A percentile compares a stretch with the other conserved stretches of the same genome.
Conservation (phyloP, 75 land plant genomes). For the Selaginella tamariscina region DNA sequence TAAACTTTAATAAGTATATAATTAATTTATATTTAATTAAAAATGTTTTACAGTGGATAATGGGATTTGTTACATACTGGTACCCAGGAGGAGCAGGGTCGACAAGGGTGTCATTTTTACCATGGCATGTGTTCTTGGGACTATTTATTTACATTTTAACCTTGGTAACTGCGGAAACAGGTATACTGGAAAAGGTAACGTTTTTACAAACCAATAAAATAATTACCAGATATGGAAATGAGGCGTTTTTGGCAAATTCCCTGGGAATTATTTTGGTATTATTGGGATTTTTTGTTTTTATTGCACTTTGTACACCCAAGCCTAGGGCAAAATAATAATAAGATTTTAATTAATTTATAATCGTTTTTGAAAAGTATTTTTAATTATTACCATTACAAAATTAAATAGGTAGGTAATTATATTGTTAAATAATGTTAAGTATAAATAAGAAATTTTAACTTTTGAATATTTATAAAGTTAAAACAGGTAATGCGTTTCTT, state of each 20-base stretch:
- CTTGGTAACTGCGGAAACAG: conserved; percentile 3
- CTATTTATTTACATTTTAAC: not conserved
- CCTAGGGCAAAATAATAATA: conserved; percentile 8
- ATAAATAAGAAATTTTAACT: no score
- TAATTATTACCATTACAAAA: no score
- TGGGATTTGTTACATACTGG: not conserved
- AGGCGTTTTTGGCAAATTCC: conserved; percentile 71
- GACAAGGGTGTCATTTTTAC: not conserved
- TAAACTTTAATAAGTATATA: not conserved
- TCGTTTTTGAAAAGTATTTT: no score
- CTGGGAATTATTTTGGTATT: conserved; percentile 44
- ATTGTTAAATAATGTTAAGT: no score
- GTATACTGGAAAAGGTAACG: not conserved
- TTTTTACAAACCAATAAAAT: not conserved
- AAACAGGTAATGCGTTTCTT: no score
- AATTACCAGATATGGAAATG: not conserved
- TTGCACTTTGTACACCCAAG: conserved; percentile 25
- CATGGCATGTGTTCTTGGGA: conserved; percentile 3
- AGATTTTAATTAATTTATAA: no score
- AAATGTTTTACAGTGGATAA: not conserved
- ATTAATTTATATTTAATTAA: not conserved
- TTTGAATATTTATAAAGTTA: no score
- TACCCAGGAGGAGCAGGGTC: not conserved
- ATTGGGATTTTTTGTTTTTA: conserved; percentile 37
- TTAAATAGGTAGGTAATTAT: no score